phyloP scores from a whole-genome alignment of 306 rosid genomes.

The Casuarina equisetifolia region DNA sequence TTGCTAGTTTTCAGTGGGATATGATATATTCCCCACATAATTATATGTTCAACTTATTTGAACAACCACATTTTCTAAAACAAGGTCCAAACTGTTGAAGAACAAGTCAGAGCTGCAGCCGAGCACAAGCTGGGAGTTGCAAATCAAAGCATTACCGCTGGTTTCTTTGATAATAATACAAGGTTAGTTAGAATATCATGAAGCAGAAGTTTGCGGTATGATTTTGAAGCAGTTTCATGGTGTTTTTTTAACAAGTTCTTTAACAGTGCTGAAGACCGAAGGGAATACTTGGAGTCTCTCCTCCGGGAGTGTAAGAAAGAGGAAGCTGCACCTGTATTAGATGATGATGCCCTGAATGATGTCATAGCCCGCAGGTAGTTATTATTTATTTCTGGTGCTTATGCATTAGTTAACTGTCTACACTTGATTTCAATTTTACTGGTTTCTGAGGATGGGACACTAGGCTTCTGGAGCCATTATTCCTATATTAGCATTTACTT shows the following conservation, averaged over 20 bases:
- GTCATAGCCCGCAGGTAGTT: slow-evolving; percentile 90
- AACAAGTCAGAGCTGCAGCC: slow-evolving; percentile 99
- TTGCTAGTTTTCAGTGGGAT: neutral
- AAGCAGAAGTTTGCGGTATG: slow-evolving; percentile 14
- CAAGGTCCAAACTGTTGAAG: slow-evolving; percentile 99
- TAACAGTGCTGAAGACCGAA: slow-evolving; percentile 96
- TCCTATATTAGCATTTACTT: slow-evolving; percentile 20
- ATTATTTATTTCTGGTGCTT: slow-evolving; percentile 1
- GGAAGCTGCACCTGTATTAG: slow-evolving; percentile 98
- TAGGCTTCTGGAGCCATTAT: slow-evolving; percentile 11
- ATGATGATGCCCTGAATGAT: slow-evolving; percentile 94
- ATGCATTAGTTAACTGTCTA: slow-evolving; percentile 24
- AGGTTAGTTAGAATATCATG: slow-evolving; percentile 51
- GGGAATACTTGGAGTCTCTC: slow-evolving; percentile 96
- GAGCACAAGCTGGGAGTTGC: slow-evolving; percentile 99
- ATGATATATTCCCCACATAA: neutral
- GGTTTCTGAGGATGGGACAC: slow-evolving; percentile 23
- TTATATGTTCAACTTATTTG: slow-evolving; percentile 24
- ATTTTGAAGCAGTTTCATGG: slow-evolving; percentile 23
- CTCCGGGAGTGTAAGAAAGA: slow-evolving; percentile 97
- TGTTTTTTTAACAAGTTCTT: slow-evolving; percentile 30
- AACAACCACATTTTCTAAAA: slow-evolving; percentile 15
- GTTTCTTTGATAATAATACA: slow-evolving; percentile 97
- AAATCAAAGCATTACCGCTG: slow-evolving; percentile 99
- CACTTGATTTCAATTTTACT: neutral